Evolutionary conservation across 2,329 filamentous ascomycete genomes (phyloP), one percentile per base, ranked within the genome.

Genomic region (Cadophora luteo-olivacea): DNA sequence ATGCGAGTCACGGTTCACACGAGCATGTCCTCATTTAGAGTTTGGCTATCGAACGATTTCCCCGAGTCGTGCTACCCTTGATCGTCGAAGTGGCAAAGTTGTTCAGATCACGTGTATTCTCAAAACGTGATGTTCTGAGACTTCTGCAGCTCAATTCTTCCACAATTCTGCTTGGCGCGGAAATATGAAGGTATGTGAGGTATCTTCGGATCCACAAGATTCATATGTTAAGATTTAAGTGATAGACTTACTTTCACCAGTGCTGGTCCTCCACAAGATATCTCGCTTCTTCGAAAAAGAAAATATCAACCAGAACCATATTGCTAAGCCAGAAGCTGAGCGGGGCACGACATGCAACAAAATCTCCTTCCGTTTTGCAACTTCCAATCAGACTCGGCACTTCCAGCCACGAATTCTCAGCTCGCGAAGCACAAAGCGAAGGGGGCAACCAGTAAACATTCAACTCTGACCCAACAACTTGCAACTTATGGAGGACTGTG

Each of bases 271-370:
- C 29, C 5, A 29, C 29, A 3, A 29, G 29, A 29, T 5, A 29
- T 14, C 24, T 54, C 14, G 14, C 51, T 54, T 57, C 54, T 19
- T 2, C 4, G 8, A 3, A 38, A 19, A 55, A 7, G 12, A 57
- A 38, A 55, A 33, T 14, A 33, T 7, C 52, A 55, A 22, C 57
- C 57, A 41, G 9, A 61, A 22, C 24, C 36, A 61, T 29, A 19
- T 16, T 7, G n/a, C 16, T 24, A 61, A 61, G 22, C 57, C 57
- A 16, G 6, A 25, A 61, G 9, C 36, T n/a, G 22, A 61, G 57
- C 57, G 38, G 57, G 57, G 57, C 57, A 61, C 57, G 57, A 61
- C 24, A 48, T 48, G 38, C 57, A 61, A 61, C 57, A 48, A 61
- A 61, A 29, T 16, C 9, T 24, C n/a, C n/a, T 45, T 61, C 32